phyloP scores from a whole-genome alignment of 768 basidiomycete genomes.

The Sporobolomyces phaffii region DNA sequence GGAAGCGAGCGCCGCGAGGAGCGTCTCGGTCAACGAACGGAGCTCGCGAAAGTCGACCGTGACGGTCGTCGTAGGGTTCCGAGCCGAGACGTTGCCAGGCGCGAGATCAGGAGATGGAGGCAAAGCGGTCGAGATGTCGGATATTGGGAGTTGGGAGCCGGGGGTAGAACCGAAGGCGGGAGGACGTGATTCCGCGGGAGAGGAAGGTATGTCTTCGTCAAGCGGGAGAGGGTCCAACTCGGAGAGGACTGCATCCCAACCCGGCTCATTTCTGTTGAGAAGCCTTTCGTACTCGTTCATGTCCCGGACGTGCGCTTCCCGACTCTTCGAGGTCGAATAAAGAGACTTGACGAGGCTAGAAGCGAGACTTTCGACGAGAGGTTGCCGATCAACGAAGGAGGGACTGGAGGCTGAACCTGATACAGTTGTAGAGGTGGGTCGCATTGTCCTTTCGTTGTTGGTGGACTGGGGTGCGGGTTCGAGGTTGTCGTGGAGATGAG shows the following conservation, averaged over 20 bases:
- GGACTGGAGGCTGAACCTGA: too few relatives aligned
- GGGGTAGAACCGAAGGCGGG: constrained; percentile 47
- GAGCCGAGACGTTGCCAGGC: neutral
- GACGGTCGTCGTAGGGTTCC: neutral
- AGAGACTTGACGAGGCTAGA: constrained; percentile 69
- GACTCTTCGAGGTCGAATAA: constrained; percentile 66
- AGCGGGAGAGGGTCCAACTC: constrained; percentile 23
- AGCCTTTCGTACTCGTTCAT: constrained; percentile 71
- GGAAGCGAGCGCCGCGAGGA: constrained; percentile 66
- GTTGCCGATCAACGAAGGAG: constrained; percentile 30
- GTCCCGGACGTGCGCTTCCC: constrained; percentile 74
- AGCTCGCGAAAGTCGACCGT: constrained; percentile 60
- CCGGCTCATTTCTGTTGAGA: constrained; percentile 60
- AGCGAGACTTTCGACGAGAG: constrained; percentile 60
- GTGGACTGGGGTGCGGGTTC: constrained; percentile 42
- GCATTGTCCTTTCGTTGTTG: too few relatives aligned
- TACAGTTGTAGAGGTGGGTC: too few relatives aligned
- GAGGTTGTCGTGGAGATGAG: constrained; percentile 54
- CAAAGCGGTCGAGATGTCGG: neutral
- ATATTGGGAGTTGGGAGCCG: too few relatives aligned
- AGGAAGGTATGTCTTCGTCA: constrained; percentile 20
- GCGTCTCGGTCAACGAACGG: constrained; percentile 66
- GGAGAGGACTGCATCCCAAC: neutral
- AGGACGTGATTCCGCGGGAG: constrained; percentile 36
- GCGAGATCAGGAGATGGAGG: neutral